Percentiles rank a stretch among this genome's conserved stretches.
These are phyloP conservation scores for Avicennia marina DNA, from an alignment of 257 asterid genomes.

Conservation along the genomic window DNA sequence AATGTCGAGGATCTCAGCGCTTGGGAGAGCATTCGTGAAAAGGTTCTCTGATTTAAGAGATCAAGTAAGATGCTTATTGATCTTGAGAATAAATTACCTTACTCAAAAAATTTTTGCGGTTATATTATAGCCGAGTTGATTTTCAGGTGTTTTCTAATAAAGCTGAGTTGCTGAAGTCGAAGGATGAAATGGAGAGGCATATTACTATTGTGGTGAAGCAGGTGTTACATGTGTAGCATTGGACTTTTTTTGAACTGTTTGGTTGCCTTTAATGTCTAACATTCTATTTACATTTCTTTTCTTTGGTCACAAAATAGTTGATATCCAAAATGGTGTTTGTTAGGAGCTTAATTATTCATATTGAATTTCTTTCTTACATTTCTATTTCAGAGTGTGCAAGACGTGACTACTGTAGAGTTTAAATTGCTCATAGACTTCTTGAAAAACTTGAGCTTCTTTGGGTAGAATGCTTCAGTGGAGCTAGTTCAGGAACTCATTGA, in stretches of 20 bases:
- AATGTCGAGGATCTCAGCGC: conserved; percentile 65
- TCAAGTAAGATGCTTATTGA: conserved; percentile 39
- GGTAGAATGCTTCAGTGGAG: conserved; percentile 74
- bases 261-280: background rate
- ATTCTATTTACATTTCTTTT: background rate
- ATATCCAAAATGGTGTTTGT: too few relatives aligned
- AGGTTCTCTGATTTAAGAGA: conserved; percentile 81
- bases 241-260: background rate
- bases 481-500: conserved; percentile 94
- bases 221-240: conserved; percentile 33
- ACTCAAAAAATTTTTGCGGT: background rate
- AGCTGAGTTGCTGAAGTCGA: conserved; percentile 72
- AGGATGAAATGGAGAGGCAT: conserved; percentile 87
- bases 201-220: conserved; percentile 77
- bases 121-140: conserved; percentile 12
- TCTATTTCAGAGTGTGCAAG: conserved; percentile 79
- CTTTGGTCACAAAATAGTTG: background rate
- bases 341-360: background rate
- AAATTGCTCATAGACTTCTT: conserved; percentile 82
- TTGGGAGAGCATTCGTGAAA: conserved; percentile 87
- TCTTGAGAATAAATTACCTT: background rate
- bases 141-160: conserved; percentile 83
- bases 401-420: conserved; percentile 85
- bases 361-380: background rate
- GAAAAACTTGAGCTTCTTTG: conserved; percentile 87